phyloP scores from a whole-genome alignment of 176 grass and related monocot genomes.

The Olyra latifolia region DNA sequence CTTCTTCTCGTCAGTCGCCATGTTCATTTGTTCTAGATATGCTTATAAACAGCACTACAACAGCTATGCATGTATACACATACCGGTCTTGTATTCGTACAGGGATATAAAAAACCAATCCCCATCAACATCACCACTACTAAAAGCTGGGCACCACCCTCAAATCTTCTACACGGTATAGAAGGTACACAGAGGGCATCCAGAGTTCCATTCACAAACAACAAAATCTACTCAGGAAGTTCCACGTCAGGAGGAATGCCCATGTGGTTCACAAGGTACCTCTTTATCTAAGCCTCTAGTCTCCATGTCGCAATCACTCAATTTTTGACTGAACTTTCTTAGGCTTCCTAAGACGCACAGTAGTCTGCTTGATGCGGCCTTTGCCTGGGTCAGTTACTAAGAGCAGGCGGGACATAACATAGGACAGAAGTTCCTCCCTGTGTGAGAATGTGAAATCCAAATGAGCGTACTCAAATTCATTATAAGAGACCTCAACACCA shows the following conservation, averaged over 20 bases:
- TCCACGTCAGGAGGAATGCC: neutral
- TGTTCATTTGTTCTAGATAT: neutral
- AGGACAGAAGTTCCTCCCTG: constrained; percentile 85
- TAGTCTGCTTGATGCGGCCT: constrained; percentile 38
- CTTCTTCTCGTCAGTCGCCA: neutral
- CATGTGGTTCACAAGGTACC: neutral
- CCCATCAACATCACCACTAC: neutral
- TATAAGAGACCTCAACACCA: constrained; percentile 77
- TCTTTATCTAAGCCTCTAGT: neutral
- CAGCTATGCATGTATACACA: neutral
- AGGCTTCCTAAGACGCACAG: constrained; percentile 46
- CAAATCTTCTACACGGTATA: constrained; percentile 29
- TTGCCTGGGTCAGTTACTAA: constrained; percentile 43
- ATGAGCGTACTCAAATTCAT: constrained; percentile 97
- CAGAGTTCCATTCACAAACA: constrained; percentile 39
- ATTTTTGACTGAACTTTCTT: constrained; percentile 43
- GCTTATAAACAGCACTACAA: neutral
- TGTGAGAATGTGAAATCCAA: constrained; percentile 99
- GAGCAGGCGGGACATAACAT: constrained; percentile 77
- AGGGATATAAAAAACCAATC: constrained; percentile 39
- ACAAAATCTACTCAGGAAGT: neutral
- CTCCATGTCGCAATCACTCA: constrained; percentile 13
- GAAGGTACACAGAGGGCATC: neutral
- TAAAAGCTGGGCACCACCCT: constrained; percentile 1
- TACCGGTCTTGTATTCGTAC: constrained; percentile 19